Evolutionary conservation across 176 grass and related monocot genomes (phyloP), one percentile per base, ranked within the genome.

Genomic region (Oryza glaberrima): DNA sequence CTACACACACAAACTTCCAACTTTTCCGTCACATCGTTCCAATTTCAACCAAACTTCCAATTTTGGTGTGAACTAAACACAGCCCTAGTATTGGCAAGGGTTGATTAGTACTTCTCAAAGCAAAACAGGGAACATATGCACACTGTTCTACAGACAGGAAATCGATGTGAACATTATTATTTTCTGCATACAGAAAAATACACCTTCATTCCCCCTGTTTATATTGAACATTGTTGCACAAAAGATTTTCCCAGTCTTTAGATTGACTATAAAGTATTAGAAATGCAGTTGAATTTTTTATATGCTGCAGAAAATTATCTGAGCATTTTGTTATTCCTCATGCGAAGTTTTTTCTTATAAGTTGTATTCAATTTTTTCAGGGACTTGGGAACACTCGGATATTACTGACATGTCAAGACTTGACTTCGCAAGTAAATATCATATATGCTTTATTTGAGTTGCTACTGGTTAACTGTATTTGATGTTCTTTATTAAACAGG

Each of bases 381-480:
- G 87, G 90, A 70, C 79, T 92, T 72, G 74, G 25, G 58, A 81
- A 56, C 30, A 89, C 90, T 80, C 69, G 87, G 64, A 81, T 92
- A 85, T 72, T 89, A 67, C 13, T 92, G 68, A 89, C 90, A 19
- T 92, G 90, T 74, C 87, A 92, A 77, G 90, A 86, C 80, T 83
- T 92, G 43, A 71, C 54, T 82, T 81, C 83, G 58, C 83, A 92
- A 83, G 90, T 86, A 86, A 84, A 86, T 79, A 64, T 26, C 34
- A n/a, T 63, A 63, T 45, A 72, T 72, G 5, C 22, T 51, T 65
- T 73, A 7, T 76, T 28, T 7, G 71, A 72, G 58, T 26, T 72
- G 19, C 30, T 68, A 32, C 82, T 84, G 76, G 60, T 76, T 48
- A 52, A 75, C 52, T 4, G 0, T 52, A 54, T 5, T 54, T 13